phyloP scores from a whole-genome alignment of 2,329 filamentous ascomycete species.

The Penicillium sp. region DNA sequence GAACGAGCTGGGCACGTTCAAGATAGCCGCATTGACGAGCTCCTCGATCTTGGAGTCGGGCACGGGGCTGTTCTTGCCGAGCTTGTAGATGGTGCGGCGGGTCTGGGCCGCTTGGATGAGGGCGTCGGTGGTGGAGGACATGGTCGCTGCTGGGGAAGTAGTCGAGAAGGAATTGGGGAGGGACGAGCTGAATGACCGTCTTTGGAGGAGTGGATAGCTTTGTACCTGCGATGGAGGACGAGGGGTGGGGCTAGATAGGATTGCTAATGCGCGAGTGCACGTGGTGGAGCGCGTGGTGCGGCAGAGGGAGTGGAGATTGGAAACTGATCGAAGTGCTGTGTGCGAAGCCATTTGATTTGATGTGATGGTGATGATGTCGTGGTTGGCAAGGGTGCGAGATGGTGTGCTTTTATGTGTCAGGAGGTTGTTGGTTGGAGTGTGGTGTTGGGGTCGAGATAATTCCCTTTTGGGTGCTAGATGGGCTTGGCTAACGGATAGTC shows the following conservation, averaged over 20 bases:
- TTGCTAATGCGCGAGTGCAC: not conserved
- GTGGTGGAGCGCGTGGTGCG: conserved; percentile 14
- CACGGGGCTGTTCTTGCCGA: conserved; percentile 38
- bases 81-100: conserved; percentile 41
- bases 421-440: not conserved
- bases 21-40: conserved; percentile 54
- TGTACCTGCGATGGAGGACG: not conserved
- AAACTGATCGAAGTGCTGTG: conserved; percentile 16
- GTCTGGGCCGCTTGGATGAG: conserved; percentile 36
- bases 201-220: conserved; percentile 31
- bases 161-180: not conserved
- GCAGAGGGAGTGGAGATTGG: conserved; percentile 16
- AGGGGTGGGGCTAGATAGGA: conserved; percentile 2
- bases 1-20: conserved; percentile 77
- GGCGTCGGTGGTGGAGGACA: conserved; percentile 23
- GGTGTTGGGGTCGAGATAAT: not conserved
- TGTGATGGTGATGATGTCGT: not conserved
- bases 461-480: not conserved
- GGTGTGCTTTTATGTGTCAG: not conserved
- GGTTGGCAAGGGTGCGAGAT: not conserved
- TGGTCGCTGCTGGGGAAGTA: conserved; percentile 4
- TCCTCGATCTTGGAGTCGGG: conserved; percentile 40
- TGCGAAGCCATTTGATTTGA: conserved; percentile 14
- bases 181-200: conserved; percentile 19
- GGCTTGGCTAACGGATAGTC: not conserved